Evolutionary conservation across 257 asterid species (phyloP), one percentile per base, ranked within the genome.

Genomic region (Orobanche coerulescens): DNA sequence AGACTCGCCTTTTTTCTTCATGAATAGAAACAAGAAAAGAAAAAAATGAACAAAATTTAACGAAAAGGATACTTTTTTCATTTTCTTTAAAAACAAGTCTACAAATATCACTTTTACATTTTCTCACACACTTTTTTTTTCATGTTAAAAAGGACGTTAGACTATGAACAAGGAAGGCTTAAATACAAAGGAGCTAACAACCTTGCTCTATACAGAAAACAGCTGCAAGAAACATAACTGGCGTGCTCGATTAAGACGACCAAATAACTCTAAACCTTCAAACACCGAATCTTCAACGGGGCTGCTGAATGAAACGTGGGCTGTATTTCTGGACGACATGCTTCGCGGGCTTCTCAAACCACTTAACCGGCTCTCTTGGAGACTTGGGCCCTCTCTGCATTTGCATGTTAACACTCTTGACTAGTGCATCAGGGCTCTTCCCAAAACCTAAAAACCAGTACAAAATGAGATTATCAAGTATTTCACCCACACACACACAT

Each of bases 271-370:
- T 69, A 66, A 62, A 40, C 59, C 24, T 40, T 40, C n/a, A 33
- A 18, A 34, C 24, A 23, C 15, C 51, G 7, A 26, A 23, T 19
- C 25, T 73, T 85, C 84, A 87, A 61, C 88, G 95, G 4, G 96
- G 96, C 80, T 85, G 97, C 77, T 90, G 96, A 81, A 90, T 90
- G 82, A 67, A 78, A 46, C 95, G 89, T 4, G 94, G 90, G 75
- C 85, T 78, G 91, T 74, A 72, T 52, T 59, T 85, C 3, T 95
- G 79, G 76, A 76, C 75, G 26, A 82, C 74, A 11, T 67, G 47
- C 81, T 81, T 86, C 3, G 84, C 83, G 22, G 92, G 91, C 77
- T 79, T 86, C 82, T 81, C 96, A 81, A 79, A 74, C 61, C 69
- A 62, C 72, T 56, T 81, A 50, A 71, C 40, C n/a, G 76, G 78